Percentiles rank a stretch among this genome's conserved stretches.
Conservation (phyloP, 768 basidiomycete species). For the Cubamyces sp. region DNA sequence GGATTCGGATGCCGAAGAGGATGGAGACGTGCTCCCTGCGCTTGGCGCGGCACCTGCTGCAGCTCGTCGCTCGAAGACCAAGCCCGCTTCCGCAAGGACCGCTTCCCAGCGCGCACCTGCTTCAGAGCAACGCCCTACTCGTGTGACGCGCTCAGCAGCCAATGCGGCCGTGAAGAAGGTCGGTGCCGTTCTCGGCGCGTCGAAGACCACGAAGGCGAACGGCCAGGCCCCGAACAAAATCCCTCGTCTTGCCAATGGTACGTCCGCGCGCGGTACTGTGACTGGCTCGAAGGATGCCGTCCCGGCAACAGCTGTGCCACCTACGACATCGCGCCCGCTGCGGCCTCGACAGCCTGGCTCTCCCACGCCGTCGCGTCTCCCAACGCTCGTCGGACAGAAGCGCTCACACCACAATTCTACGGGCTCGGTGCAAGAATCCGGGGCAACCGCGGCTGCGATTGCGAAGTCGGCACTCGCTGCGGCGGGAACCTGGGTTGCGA, state of each 20-base stretch:
- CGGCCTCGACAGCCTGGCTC: conserved; percentile 55
- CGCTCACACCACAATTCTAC: conserved; percentile 46
- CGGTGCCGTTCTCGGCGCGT: conserved; percentile 26
- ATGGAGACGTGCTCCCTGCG: conserved; percentile 66
- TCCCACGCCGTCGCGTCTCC: conserved; percentile 76
- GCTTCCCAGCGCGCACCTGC: conserved; percentile 55
- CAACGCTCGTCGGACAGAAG: conserved; percentile 67
- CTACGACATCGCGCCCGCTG: conserved; percentile 41
- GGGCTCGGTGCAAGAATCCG: conserved; percentile 41
- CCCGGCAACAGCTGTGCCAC: conserved; percentile 29
- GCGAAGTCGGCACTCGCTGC: conserved; percentile 44
- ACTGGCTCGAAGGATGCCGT: conserved; percentile 41
- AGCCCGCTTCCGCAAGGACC: conserved; percentile 32
- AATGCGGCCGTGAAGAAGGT: conserved; percentile 41
- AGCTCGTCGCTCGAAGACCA: conserved; percentile 29
- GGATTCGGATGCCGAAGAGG: conserved; percentile 65
- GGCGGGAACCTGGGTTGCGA: conserved; percentile 78
- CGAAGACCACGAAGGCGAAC: conserved; percentile 33
- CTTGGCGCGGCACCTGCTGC: conserved; percentile 54
- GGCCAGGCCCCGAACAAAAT: conserved; percentile 44
- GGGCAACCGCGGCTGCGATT: conserved; percentile 46
- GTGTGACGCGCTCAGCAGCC: conserved; percentile 74
- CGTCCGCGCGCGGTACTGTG: conserved; percentile 58
- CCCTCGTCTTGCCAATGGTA: conserved; percentile 42
- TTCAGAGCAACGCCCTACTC: conserved; percentile 73